These are phyloP conservation scores for Pontederia paniculata DNA, from an alignment of 176 grass and related monocot species.

Conservation along the genomic window DNA sequence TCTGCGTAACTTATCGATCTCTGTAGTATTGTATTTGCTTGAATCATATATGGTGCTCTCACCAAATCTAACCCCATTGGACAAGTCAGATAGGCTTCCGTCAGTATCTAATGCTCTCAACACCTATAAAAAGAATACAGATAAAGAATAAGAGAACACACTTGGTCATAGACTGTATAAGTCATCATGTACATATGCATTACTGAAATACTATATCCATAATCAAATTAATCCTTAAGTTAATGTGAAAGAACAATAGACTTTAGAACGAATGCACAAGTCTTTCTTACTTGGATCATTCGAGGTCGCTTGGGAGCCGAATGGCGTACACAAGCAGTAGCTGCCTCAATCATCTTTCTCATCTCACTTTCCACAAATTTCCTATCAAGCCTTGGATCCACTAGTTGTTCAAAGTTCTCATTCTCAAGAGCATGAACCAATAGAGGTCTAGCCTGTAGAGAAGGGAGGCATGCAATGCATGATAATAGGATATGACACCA, in stretches of 20 bases:
- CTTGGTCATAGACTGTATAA: too few relatives aligned
- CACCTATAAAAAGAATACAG: constrained; percentile 18
- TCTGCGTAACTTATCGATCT: constrained; percentile 48
- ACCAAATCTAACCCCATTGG: constrained; percentile 56
- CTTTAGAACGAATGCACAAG: background rate
- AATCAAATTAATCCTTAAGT: too few relatives aligned
- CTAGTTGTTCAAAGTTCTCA: constrained; percentile 40
- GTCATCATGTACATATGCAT: too few relatives aligned
- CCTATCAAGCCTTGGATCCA: constrained; percentile 38
- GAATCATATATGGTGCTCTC: constrained; percentile 63
- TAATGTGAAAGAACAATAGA: background rate
- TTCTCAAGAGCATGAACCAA: constrained; percentile 47
- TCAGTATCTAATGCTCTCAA: constrained; percentile 47
- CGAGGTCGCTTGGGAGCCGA: constrained; percentile 51
- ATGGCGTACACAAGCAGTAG: constrained; percentile 61
- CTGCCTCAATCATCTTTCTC: constrained; percentile 58
- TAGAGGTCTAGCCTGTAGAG: constrained; percentile 47
- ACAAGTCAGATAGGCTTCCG: constrained; percentile 34
- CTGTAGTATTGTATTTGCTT: constrained; percentile 36
- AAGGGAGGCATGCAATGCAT: background rate
- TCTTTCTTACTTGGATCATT: constrained; percentile 52
- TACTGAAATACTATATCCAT: too few relatives aligned
- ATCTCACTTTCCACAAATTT: constrained; percentile 45
- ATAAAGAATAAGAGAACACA: too few relatives aligned
- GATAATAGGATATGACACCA: background rate